Evolutionary conservation across 306 rosid genomes (phyloP), one percentile per base, ranked within the genome.

Genomic region (Herpetospermum pedunculosum): DNA sequence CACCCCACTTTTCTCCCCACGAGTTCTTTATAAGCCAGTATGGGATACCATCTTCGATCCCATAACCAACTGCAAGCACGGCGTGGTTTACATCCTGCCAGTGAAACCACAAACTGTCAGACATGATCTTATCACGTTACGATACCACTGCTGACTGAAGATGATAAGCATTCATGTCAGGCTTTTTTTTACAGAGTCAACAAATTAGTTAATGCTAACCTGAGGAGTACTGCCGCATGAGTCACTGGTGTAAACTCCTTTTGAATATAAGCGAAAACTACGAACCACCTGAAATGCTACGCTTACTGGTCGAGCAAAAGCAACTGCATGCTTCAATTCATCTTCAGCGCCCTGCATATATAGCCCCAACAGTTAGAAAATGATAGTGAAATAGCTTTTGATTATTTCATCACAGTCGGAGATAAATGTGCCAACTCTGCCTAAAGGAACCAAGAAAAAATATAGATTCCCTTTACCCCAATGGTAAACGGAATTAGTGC

Each of bases 31-130:
- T 46, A 69, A 91, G 86, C 99, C 99, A 94, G 84, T 85, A 94
- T 10, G 97, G 90, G 59, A 81, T 78, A 10, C 87, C 88, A 69
- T 82, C 52, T 82, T 94, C 96, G 5, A 79, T 85, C 75, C 99
- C 99, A 78, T 91, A 94, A 74, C 99, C 99, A 74, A 94, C 95
- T 14, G 96, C 99, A 49, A 94, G 83, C 83, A 91, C 99, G 18
- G 97, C 99, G 72, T 94, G 99, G 85, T 94, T 94, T 85, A 94
- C 99, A 78, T 94, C 97, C 99, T 94, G 92, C 78, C 74, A 80
- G 69, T 40, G 75, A 76, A 38, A 34, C 57, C 75, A 81, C 50
- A 52, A 63, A 8, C 43, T 70, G 41, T 70, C 23, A 70, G 74
- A 76, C 46, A 32, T 60, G 21, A 44, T 65, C 54, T 44, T 29